phyloP scores from a whole-genome alignment of 345 rosid genomes.

The Capsella bursapastoris region DNA sequence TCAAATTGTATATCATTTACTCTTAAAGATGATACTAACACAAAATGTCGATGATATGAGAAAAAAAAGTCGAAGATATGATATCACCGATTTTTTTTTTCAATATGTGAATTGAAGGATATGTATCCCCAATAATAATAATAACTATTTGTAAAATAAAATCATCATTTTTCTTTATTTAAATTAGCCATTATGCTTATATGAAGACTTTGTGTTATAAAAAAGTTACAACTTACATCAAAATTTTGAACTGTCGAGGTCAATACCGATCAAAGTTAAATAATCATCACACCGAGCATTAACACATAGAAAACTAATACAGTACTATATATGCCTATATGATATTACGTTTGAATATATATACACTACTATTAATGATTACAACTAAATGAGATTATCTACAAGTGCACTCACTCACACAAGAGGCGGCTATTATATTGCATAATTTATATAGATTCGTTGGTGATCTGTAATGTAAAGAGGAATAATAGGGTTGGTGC shows the following conservation, averaged over 20 bases:
- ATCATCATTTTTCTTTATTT: background rate
- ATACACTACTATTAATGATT: background rate
- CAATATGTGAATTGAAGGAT: background rate
- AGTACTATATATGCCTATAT: background rate
- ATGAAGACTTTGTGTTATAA: background rate
- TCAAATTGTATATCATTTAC: background rate
- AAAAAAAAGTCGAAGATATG: too few species aligned
- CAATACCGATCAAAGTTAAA: background rate
- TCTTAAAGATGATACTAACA: too few species aligned
- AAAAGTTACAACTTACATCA: background rate
- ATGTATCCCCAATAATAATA: too few species aligned
- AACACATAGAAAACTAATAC: background rate
- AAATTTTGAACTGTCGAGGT: background rate
- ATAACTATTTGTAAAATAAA: too few species aligned
- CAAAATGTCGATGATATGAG: too few species aligned
- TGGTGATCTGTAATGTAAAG: conserved; percentile 10
- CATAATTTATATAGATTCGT: conserved; percentile 32
- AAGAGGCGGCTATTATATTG: conserved; percentile 17
- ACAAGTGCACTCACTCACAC: conserved; percentile 25
- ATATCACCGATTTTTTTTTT: too few species aligned
- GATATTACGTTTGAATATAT: background rate
- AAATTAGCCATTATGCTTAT: background rate
- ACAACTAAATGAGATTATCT: conserved; percentile 9
- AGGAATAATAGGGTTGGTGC: conserved; percentile 35
- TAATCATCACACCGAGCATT: too few species aligned